Evolutionary conservation across 306 rosid species (phyloP).

Genomic region (Malus orientalis): DNA sequence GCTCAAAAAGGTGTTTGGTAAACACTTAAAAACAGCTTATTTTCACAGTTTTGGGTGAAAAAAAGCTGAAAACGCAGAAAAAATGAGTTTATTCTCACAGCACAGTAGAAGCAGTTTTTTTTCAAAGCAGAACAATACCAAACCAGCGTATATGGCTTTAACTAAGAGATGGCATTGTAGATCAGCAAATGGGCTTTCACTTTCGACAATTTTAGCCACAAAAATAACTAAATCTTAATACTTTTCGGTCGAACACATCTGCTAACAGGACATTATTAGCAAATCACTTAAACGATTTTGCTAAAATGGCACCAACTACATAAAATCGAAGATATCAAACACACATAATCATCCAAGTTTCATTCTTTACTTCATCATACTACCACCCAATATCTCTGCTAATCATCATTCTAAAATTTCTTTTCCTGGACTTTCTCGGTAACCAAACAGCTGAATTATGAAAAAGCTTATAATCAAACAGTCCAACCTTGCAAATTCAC

Average conservation of each 20-base stretch:
- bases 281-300: background rate
- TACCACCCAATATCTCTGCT: background rate
- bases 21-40: too few relatives aligned
- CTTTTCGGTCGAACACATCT: background rate
- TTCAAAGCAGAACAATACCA: too few relatives aligned
- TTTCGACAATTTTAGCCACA: background rate
- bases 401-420: background rate
- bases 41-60: too few relatives aligned
- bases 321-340: background rate
- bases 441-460: background rate
- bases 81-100: too few relatives aligned
- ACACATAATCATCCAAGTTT: background rate
- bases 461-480: background rate
- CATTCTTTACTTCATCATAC: too few relatives aligned
- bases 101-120: too few relatives aligned
- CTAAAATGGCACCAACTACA: background rate
- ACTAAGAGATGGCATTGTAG: background rate
- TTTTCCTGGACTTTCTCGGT: background rate
- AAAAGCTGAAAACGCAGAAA: too few relatives aligned
- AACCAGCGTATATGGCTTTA: background rate
- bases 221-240: background rate
- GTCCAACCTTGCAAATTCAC: background rate
- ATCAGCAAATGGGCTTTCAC: background rate
- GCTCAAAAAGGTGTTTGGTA: too few relatives aligned
- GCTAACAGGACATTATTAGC: background rate